A percentile compares a stretch with the other conserved stretches of the same genome.
phyloP scores from a whole-genome alignment of 129 eudicot genomes.

The Artemisia tridentata region DNA sequence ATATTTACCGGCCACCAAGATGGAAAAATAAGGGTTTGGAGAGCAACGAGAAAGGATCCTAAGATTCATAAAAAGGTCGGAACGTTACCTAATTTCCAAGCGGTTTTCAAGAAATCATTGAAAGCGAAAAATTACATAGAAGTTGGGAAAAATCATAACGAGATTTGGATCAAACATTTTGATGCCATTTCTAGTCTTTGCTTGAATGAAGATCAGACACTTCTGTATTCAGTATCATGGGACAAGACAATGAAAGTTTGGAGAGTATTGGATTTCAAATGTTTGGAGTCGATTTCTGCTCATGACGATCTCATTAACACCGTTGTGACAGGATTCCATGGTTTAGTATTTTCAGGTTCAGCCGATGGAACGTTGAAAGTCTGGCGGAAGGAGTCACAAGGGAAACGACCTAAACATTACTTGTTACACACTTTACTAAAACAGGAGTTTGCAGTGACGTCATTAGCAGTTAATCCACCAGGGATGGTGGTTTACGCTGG shows the following conservation, averaged over 20 bases:
- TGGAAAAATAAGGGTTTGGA: constrained; percentile 81
- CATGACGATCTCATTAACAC: constrained; percentile 77
- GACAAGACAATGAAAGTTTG: constrained; percentile 72
- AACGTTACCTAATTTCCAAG: constrained; percentile 49
- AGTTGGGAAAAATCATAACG: constrained; percentile 33
- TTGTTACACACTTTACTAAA: constrained; percentile 52
- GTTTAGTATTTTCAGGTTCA: constrained; percentile 63
- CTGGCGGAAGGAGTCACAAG: constrained; percentile 63
- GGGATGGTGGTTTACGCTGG: constrained; percentile 48
- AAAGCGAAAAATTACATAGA: constrained; percentile 48
- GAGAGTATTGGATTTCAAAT: constrained; percentile 61
- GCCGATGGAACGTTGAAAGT: constrained; percentile 75
- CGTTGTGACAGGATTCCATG: constrained; percentile 60
- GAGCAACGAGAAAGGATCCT: constrained; percentile 45
- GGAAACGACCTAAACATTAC: constrained; percentile 60
- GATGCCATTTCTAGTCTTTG: constrained; percentile 70
- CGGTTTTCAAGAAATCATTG: constrained; percentile 48
- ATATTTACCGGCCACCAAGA: constrained; percentile 81
- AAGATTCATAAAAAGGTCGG: constrained; percentile 53
- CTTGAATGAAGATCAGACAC: constrained; percentile 51
- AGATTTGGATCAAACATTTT: constrained; percentile 61
- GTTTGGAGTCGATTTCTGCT: constrained; percentile 59
- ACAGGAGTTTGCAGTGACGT: constrained; percentile 78
- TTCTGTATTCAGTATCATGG: constrained; percentile 75
- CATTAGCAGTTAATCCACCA: constrained; percentile 43